Base-by-base conservation (phyloP, 768 basidiomycete species). In the Pisolithus tinctorius region DNA sequence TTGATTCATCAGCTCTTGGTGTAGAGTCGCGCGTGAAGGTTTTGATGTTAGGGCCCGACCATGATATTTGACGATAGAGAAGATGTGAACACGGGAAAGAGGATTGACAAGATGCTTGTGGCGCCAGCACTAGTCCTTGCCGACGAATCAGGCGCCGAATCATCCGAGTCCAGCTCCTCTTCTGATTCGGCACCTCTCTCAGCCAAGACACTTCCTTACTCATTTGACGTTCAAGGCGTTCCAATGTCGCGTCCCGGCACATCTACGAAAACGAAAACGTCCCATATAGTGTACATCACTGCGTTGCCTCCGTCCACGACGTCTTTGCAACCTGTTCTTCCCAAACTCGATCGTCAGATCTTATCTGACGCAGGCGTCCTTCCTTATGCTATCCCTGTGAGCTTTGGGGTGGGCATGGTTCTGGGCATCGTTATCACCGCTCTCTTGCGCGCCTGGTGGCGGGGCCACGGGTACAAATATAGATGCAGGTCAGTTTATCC, bases 1-100 rank as follows among this genome's bases (percentile, higher is more conserved):
- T 72, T 60, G 82, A 84, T 55, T 73, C 83, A 36, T 81, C 79
- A 53, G 82, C 82, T 3, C 71, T 82, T 46, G 74, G 79, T 43
- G 82, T 83, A 10, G 82, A 83, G 61, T 80, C 77, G 40, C 71
- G 81, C 40, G 70, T 82, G 6, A 69, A 70, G 17, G 70, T 67
- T 30, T 74, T 67, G 34, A 54, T 67, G 8, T 66, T 67, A 9
- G 65, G 57, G 2, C 77, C 79, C 11, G 74, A 75, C 52, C 61
- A 67, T 47, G 56, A 53, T 30, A 55, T 56, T n/a, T 47, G 31
- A 47, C 41, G 34, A 13, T 14, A 14, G 11, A 11, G 13, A 34
- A 34, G 34, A 34, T 11, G 14, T 5, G 34, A 34, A 14, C 13
- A 11, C 34, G 34, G 34, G 34, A 13, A 34, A 11, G 13, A 11